These are phyloP conservation scores for Solanum paucissectum DNA, from an alignment of 257 asterid genomes.

Conservation along the genomic window DNA sequence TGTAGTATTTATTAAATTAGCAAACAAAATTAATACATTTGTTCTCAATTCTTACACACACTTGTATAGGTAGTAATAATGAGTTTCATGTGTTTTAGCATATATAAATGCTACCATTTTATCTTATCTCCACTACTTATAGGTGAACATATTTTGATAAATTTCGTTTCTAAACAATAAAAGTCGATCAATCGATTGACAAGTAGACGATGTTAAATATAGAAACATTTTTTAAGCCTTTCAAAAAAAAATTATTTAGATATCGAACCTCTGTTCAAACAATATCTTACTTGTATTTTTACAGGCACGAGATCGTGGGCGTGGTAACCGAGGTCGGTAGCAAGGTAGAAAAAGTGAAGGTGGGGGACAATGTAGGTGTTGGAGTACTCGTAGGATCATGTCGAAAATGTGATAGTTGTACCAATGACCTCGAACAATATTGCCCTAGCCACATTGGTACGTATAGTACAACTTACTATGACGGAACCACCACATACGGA, in stretches of 20 bases:
- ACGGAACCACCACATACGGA: constrained; percentile 26
- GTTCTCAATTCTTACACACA: too few species aligned
- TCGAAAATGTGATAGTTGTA: constrained; percentile 23
- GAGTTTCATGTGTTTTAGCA: too few species aligned
- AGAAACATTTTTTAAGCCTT: too few species aligned
- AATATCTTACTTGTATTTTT: not conserved
- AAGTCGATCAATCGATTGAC: too few species aligned
- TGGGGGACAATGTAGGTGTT: constrained; percentile 36
- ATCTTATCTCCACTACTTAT: too few species aligned
- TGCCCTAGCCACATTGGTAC: constrained; percentile 24
- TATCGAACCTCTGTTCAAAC: not conserved
- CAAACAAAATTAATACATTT: too few species aligned
- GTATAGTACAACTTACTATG: constrained; percentile 19
- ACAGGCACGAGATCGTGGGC: constrained; percentile 36
- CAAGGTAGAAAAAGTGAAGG: constrained; percentile 25
- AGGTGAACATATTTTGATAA: too few species aligned
- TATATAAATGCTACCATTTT: too few species aligned
- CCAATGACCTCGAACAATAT: constrained; percentile 31
- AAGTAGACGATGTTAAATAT: too few species aligned
- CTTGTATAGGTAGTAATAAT: too few species aligned
- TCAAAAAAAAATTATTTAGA: not conserved
- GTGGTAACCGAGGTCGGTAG: constrained; percentile 33
- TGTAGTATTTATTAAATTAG: too few species aligned
- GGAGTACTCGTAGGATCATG: constrained; percentile 41
- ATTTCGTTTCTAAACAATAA: too few species aligned